Evolutionary conservation across 1,284 basidiomycete genomes (phyloP), one percentile per base, ranked within the genome.

Genomic region (Microstroma glucosiphilum): DNA sequence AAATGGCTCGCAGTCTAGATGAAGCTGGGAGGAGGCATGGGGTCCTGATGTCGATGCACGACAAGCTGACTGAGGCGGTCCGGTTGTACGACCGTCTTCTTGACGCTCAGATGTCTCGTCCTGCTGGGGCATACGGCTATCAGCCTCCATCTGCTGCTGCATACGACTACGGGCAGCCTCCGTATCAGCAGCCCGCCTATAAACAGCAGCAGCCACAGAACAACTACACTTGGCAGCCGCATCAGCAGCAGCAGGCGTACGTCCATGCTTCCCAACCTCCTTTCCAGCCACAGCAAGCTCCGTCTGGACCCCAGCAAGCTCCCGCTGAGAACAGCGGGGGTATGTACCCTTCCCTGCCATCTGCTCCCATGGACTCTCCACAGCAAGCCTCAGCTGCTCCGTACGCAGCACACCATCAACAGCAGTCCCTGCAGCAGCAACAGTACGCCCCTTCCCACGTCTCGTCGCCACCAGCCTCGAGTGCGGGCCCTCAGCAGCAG

Each of bases 21-120:
- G 92, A 96, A 76, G 86, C 91, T 12, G 86, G 86, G 17, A 84
- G 89, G 72, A 92, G 94, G 85, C 89, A 92, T 81, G 83, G 89
- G 87, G 73, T 91, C 75, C 82, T 97, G 19, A 83, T 86, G 8
- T 91, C 93, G 58, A 96, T 96, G 92, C 90, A 96, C 74, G 88
- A 89, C 64, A 93, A 96, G 79, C 83, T 96, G 1, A 89, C 90
- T 0, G 86, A 94, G 79, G 91, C 91, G 0, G 91, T 96, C 53
- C 88, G 88, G 69, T 82, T 94, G 1, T 96, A 96, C 78, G 92
- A 96, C 72, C 85, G 87, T 59, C 82, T 96, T 15, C 82, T 96
- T 54, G 91, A 91, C 41, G 86, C 91, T 60, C 92, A 96, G 71
- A 82, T 92, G 67, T 41, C 55, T 21, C 41, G 60, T 21, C 60